phyloP scores from a whole-genome alignment of 208 protist genomes.

The Entamoeba moshkovskii region DNA sequence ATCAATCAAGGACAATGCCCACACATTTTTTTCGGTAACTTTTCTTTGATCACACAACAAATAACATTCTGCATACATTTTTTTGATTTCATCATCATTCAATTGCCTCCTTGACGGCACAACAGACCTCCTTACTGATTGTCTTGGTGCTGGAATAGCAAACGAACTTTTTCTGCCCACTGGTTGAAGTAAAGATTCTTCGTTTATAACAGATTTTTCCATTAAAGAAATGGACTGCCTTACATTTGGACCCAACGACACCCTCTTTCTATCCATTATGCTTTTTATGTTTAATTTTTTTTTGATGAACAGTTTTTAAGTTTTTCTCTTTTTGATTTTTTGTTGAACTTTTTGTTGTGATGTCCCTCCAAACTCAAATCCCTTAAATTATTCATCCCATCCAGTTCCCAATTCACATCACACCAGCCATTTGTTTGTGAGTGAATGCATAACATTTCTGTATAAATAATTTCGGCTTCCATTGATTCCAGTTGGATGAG shows the following conservation, averaged over 20 bases:
- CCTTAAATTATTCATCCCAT: too few species aligned
- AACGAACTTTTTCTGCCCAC: background rate
- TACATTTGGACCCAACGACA: background rate
- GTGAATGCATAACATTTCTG: too few species aligned
- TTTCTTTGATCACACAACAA: background rate
- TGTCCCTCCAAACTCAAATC: too few species aligned
- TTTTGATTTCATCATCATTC: background rate
- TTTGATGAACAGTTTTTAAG: too few species aligned
- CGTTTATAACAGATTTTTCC: background rate
- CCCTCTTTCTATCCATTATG: background rate
- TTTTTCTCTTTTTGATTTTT: conserved; percentile 2
- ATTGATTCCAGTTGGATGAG: too few species aligned
- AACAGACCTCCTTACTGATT: background rate
- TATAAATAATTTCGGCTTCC: too few species aligned
- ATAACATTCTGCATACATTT: background rate
- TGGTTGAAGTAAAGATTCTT: background rate
- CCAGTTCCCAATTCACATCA: too few species aligned
- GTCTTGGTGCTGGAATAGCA: background rate
- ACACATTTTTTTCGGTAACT: background rate
- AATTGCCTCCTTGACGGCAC: background rate
- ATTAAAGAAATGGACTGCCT: background rate
- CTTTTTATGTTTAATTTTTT: background rate
- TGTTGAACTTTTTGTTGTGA: too few species aligned
- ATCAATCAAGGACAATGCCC: background rate
- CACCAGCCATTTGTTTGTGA: too few species aligned